Conservation (phyloP, 345 rosid species). For the Heritiera fomes region DNA sequence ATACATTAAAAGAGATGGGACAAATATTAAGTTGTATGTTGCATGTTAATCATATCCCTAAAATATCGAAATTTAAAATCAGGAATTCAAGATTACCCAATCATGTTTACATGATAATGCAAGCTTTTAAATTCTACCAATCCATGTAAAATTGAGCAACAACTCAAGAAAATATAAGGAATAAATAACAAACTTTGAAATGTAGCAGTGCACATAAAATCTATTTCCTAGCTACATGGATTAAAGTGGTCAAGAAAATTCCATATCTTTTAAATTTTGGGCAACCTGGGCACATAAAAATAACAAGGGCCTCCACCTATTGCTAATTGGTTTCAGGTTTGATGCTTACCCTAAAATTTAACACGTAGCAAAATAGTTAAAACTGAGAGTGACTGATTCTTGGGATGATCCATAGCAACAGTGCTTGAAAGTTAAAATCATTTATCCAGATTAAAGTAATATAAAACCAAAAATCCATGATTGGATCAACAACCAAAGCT, state of each 20-base stretch:
- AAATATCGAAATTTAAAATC: not conserved
- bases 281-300: not conserved
- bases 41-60: not conserved
- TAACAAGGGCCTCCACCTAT: not conserved
- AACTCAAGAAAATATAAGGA: not conserved
- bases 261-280: not conserved
- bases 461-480: not conserved
- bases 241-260: not conserved
- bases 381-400: not conserved
- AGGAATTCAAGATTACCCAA: conserved; percentile 7
- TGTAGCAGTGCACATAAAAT: not conserved
- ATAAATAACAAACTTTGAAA: not conserved
- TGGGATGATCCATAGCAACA: conserved; percentile 10
- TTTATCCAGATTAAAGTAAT: not conserved
- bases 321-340: not conserved
- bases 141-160: not conserved
- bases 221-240: conserved; percentile 2
- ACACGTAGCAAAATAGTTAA: not conserved
- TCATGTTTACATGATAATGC: not conserved
- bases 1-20: not conserved
- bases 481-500: not conserved
- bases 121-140: not conserved
- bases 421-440: not conserved
- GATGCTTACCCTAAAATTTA: not conserved
- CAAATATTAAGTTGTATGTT: not conserved